Percentiles rank a stretch among this genome's conserved stretches.
These are phyloP conservation scores for Spergularia bocconei DNA, from an alignment of 148 eudicot species.

Conservation along the genomic window DNA sequence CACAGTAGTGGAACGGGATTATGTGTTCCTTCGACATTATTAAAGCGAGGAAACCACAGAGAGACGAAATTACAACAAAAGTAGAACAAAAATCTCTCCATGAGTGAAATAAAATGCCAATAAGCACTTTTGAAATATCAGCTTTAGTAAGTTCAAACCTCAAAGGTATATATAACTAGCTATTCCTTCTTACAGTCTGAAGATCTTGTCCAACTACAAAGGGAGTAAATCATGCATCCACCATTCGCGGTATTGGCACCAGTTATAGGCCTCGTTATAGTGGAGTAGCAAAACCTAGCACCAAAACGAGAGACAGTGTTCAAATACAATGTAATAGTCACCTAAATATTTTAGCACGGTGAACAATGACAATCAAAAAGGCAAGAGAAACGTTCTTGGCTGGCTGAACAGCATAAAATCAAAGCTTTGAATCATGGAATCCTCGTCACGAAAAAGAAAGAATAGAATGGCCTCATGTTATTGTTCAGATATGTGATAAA, in stretches of 20 bases:
- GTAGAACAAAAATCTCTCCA: background rate
- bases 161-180: slow-evolving; percentile 1
- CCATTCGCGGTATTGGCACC: background rate
- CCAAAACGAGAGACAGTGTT: slow-evolving; percentile 6
- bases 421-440: too few relatives aligned
- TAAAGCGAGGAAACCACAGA: background rate
- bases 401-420: too few relatives aligned
- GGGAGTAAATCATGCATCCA: slow-evolving; percentile 3
- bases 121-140: slow-evolving; percentile 10
- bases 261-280: slow-evolving; percentile 46
- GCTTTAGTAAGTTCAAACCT: slow-evolving; percentile 17
- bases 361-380: too few relatives aligned
- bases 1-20: background rate
- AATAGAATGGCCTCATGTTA: too few relatives aligned
- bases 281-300: slow-evolving; percentile 61
- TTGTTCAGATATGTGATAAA: too few relatives aligned
- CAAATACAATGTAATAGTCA: background rate
- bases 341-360: too few relatives aligned
- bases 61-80: background rate
- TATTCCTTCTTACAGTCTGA: slow-evolving; percentile 13
- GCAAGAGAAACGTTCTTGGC: too few relatives aligned
- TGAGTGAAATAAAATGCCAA: slow-evolving; percentile 3
- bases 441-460: too few relatives aligned
- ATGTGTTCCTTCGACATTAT: slow-evolving; percentile 11
- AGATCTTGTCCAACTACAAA: slow-evolving; percentile 17